phyloP scores from a whole-genome alignment of 176 grass and related monocot species.

The Zoysia japonica region DNA sequence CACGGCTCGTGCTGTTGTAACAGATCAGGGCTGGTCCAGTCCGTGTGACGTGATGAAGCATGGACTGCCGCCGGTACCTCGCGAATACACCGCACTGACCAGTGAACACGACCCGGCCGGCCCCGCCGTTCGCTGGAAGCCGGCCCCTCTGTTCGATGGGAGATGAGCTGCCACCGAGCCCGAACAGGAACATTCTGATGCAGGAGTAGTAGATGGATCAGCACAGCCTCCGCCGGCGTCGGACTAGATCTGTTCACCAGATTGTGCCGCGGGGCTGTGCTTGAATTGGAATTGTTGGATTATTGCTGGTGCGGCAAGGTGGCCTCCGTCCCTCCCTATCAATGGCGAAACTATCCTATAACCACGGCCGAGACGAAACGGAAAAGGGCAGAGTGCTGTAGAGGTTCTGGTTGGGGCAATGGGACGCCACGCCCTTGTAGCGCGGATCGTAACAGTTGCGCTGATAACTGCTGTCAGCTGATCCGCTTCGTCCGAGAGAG shows the following conservation, averaged over 20 bases:
- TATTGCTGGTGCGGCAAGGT: not conserved
- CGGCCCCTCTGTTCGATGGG: not conserved
- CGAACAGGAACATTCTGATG: not conserved
- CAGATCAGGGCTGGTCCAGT: not conserved
- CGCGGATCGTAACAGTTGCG: not conserved
- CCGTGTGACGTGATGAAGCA: not conserved
- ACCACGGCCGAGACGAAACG: not conserved
- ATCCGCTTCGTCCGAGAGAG: not conserved
- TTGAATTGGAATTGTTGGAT: not conserved
- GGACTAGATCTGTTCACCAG: not conserved
- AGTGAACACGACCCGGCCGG: too few relatives aligned
- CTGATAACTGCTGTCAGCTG: too few relatives aligned
- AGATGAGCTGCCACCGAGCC: not conserved
- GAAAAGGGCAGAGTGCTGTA: not conserved
- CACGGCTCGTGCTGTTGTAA: not conserved
- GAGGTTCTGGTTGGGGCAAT: not conserved
- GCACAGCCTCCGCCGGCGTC: not conserved
- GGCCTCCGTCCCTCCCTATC: not conserved
- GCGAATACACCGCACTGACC: not conserved
- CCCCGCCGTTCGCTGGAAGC: not conserved
- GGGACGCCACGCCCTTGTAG: not conserved
- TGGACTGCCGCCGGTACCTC: not conserved
- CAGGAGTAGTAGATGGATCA: not conserved
- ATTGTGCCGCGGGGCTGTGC: not conserved
- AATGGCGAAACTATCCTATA: not conserved